These are phyloP conservation scores for Pichia thaimueangensis DNA, from an alignment of 805 yeast genomes.

Conservation along the genomic window DNA sequence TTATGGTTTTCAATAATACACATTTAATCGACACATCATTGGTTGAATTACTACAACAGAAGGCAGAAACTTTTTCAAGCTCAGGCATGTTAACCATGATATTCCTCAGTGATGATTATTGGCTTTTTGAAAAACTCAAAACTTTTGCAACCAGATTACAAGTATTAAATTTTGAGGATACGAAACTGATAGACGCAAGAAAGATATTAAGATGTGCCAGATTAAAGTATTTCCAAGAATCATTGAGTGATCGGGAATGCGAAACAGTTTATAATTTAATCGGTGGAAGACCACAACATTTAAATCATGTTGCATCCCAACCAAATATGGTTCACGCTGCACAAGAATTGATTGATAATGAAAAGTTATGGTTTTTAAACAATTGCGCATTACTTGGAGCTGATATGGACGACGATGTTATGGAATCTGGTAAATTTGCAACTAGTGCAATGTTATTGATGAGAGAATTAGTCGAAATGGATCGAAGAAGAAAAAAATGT, in stretches of 20 bases:
- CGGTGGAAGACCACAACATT: conserved; percentile 83
- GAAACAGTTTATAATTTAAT: conserved; percentile 53
- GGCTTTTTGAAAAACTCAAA: conserved; percentile 76
- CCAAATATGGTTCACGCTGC: conserved; percentile 52
- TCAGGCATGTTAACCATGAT: conserved; percentile 60
- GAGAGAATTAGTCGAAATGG: conserved; percentile 67
- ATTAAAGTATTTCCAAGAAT: conserved; percentile 34
- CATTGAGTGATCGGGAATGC: conserved; percentile 29
- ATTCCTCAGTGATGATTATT: conserved; percentile 78
- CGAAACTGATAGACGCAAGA: conserved; percentile 48
- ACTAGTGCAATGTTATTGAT: conserved; percentile 67
- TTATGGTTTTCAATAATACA: conserved; percentile 65
- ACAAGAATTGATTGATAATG: conserved; percentile 66
- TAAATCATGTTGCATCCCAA: conserved; percentile 62
- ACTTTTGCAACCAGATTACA: conserved; percentile 69
- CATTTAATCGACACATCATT: conserved; percentile 71
- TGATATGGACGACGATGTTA: conserved; percentile 84
- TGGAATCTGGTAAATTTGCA: conserved; percentile 75
- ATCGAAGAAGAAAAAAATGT: conserved; percentile 29
- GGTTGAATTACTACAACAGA: conserved; percentile 72
- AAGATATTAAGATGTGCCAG: conserved; percentile 50
- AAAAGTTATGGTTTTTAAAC: conserved; percentile 79
- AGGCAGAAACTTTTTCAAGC: conserved; percentile 73
- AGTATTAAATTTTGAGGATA: conserved; percentile 60
- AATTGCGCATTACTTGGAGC: conserved; percentile 74